Evolutionary conservation across 495 filamentous ascomycete species (phyloP).

Genomic region (Clavariopsis aquatica): DNA sequence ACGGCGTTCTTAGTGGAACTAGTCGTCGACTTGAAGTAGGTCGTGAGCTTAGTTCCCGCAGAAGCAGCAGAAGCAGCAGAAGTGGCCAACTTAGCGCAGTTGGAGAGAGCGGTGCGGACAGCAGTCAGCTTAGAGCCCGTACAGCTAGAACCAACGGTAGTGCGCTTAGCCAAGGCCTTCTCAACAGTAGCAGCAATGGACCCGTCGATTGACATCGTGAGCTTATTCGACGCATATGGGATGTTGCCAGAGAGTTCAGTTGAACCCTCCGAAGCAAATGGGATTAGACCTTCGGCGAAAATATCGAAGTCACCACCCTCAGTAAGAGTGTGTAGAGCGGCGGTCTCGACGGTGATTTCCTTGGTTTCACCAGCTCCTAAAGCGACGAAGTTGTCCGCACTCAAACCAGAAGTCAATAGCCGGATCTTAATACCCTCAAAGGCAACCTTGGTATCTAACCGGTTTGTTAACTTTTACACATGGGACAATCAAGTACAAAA

Average conservation of each 20-base stretch:
- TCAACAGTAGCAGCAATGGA: slow-evolving; percentile 50
- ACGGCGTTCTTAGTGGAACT: slow-evolving; percentile 51
- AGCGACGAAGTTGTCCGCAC: slow-evolving; percentile 56
- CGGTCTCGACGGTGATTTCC: slow-evolving; percentile 60
- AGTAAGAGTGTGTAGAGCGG: slow-evolving; percentile 57
- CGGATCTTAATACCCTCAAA: slow-evolving; percentile 62
- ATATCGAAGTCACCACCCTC: slow-evolving; percentile 53
- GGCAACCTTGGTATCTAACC: slow-evolving; percentile 51
- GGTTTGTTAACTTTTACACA: not conserved
- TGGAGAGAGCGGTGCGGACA: slow-evolving; percentile 52
- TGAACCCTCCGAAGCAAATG: slow-evolving; percentile 52
- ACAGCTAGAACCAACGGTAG: slow-evolving; percentile 52
- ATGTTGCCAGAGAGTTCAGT: slow-evolving; percentile 50
- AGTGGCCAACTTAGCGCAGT: slow-evolving; percentile 54
- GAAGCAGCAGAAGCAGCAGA: slow-evolving; percentile 57
- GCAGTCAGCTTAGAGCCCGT: slow-evolving; percentile 47
- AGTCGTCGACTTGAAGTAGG: slow-evolving; percentile 64
- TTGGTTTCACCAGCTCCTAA: slow-evolving; percentile 58
- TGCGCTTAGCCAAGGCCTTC: slow-evolving; percentile 52
- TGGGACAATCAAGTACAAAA: not conserved
- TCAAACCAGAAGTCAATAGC: slow-evolving; percentile 51
- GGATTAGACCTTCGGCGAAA: slow-evolving; percentile 52
- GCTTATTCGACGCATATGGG: slow-evolving; percentile 50
- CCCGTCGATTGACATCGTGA: slow-evolving; percentile 55
- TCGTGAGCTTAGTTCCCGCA: slow-evolving; percentile 47